A percentile compares a stretch with the other conserved stretches of the same genome.
Conservation (phyloP, 306 rosid species). For the Dalbergia cochinchinensis region DNA sequence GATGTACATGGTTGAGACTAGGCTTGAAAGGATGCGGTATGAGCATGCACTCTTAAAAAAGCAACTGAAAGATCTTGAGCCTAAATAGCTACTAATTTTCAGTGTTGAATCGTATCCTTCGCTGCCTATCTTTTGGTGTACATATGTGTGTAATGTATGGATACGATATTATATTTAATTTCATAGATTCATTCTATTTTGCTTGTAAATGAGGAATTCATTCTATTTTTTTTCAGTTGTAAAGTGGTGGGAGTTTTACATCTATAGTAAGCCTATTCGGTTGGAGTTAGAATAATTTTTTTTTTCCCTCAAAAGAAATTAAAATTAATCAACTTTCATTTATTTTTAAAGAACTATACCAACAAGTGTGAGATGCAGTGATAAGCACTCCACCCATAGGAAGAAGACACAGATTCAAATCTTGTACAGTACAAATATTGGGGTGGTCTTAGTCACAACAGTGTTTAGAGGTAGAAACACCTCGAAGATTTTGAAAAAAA, state of each 20-base stretch:
- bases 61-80: constrained; percentile 72
- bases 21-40: constrained; percentile 82
- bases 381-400: no score
- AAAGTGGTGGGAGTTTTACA: not conserved
- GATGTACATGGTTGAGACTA: constrained; percentile 86
- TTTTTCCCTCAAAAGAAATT: no score
- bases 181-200: constrained; percentile 9
- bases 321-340: no score
- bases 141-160: constrained; percentile 17
- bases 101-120: not conserved
- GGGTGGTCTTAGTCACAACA: no score
- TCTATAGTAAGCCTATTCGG: no score
- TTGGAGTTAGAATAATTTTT: no score
- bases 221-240: not conserved
- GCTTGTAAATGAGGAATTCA: constrained; percentile 33
- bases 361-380: no score
- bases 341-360: no score
- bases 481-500: no score
- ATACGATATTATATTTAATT: constrained; percentile 7
- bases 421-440: no score
- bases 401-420: no score
- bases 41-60: constrained; percentile 77
- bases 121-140: constrained; percentile 13
- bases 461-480: no score
- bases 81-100: constrained; percentile 26